phyloP scores from a whole-genome alignment of 75 land plant genomes.

The Picea glauca region DNA sequence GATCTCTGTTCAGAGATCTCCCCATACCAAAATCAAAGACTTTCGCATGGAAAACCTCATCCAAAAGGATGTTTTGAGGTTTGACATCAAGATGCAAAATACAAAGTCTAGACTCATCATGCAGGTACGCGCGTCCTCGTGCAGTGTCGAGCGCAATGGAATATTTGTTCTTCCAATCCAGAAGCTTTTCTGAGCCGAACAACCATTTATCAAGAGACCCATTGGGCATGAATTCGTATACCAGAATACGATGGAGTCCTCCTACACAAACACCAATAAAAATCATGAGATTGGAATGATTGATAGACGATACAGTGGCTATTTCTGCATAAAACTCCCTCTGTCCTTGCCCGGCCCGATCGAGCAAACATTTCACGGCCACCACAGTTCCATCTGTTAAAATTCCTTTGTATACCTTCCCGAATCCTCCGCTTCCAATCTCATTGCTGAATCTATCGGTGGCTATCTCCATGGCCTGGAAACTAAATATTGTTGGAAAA shows the following conservation, averaged over 20 bases:
- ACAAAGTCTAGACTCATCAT: conserved; percentile 49
- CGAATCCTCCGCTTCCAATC: not conserved
- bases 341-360: not conserved
- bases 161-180: conserved; percentile 45
- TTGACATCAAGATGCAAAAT: conserved; percentile 39
- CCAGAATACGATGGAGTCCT: conserved; percentile 31
- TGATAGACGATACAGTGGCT: conserved; percentile 53
- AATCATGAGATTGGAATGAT: conserved; percentile 69
- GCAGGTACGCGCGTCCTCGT: conserved; percentile 60
- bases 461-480: not conserved
- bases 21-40: conserved; percentile 73
- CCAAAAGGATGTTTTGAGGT: conserved; percentile 70
- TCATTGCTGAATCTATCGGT: not conserved
- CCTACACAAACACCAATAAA: conserved; percentile 55
- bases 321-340: conserved; percentile 44
- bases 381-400: not conserved
- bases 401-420: not conserved
- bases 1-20: conserved; percentile 42
- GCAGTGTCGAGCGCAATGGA: conserved; percentile 61
- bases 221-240: conserved; percentile 59
- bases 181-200: conserved; percentile 25
- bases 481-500: not conserved
- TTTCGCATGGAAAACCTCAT: conserved; percentile 45
- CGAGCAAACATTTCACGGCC: not conserved
- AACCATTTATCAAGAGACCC: conserved; percentile 60